A percentile compares a stretch with the other conserved stretches of the same genome.
These are phyloP conservation scores for Asterochloris sp. DNA, from an alignment of 139 green algal genomes.

Conservation along the genomic window DNA sequence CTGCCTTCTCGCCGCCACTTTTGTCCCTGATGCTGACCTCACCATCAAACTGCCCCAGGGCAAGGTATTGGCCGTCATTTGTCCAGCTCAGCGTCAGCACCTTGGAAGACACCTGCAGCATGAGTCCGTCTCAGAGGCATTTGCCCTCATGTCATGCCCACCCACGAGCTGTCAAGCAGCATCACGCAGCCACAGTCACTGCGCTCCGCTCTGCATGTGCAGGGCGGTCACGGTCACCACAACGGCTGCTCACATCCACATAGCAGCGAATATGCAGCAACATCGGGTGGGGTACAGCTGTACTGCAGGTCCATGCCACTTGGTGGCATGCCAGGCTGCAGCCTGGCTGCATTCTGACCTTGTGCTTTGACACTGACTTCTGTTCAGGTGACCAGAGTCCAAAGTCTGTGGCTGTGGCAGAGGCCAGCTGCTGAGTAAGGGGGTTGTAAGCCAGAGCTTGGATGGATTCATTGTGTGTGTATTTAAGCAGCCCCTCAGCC, in stretches of 20 bases:
- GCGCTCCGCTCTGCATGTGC: too few relatives aligned
- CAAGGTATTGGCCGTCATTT: slow-evolving; percentile 68
- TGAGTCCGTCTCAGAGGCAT: neutral
- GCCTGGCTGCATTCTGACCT: slow-evolving; percentile 33
- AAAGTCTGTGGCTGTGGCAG: slow-evolving; percentile 66
- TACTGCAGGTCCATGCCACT: neutral
- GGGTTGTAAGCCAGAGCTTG: slow-evolving; percentile 81
- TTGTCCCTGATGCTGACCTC: slow-evolving; percentile 70
- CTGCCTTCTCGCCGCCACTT: slow-evolving; percentile 59
- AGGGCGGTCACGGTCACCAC: too few relatives aligned
- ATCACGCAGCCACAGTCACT: too few relatives aligned
- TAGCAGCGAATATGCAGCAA: too few relatives aligned
- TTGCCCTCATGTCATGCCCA: too few relatives aligned
- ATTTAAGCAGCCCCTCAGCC: slow-evolving; percentile 82
- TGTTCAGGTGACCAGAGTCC: slow-evolving; percentile 83
- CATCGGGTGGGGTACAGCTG: too few relatives aligned
- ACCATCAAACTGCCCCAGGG: slow-evolving; percentile 72
- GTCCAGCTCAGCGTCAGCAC: slow-evolving; percentile 72
- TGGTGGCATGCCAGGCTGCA: neutral
- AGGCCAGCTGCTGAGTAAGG: slow-evolving; percentile 78
- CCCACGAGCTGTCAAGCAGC: too few relatives aligned
- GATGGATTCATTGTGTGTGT: slow-evolving; percentile 75
- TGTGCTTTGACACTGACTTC: slow-evolving; percentile 83
- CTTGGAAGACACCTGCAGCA: slow-evolving; percentile 49
- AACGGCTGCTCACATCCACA: too few relatives aligned